Conservation (phyloP, 2,329 filamentous ascomycete genomes). For the Diplodia intermedia region DNA sequence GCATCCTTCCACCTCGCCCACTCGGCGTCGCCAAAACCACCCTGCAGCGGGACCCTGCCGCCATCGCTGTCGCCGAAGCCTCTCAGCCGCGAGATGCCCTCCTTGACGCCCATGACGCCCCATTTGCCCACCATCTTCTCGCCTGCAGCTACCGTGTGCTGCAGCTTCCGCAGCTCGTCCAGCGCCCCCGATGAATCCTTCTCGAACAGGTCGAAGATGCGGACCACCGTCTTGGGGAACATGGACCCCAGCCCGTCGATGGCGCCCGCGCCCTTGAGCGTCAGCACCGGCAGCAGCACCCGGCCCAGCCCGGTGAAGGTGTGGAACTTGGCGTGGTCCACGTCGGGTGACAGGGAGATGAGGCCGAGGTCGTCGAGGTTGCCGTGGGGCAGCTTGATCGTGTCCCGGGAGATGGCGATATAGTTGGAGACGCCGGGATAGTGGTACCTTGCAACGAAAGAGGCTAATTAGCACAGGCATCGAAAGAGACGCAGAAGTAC, state of each 20-base stretch:
- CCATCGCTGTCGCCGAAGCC: slow-evolving; percentile 63
- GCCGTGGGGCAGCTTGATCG: slow-evolving; percentile 57
- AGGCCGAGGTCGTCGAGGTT: too few relatives aligned
- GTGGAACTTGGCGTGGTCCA: slow-evolving; percentile 62
- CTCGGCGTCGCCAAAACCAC: slow-evolving; percentile 37
- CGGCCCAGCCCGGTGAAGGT: slow-evolving; percentile 68
- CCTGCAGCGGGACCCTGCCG: slow-evolving; percentile 56
- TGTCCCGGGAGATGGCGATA: slow-evolving; percentile 61
- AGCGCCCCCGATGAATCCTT: slow-evolving; percentile 40
- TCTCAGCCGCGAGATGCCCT: slow-evolving; percentile 61
- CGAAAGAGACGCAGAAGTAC: not conserved
- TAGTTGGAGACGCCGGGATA: slow-evolving; percentile 70
- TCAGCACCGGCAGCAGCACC: slow-evolving; percentile 65
- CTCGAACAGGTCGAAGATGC: slow-evolving; percentile 57
- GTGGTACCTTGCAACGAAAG: slow-evolving; percentile 55
- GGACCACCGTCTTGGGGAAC: slow-evolving; percentile 65
- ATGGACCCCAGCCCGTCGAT: slow-evolving; percentile 68
- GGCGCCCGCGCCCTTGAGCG: slow-evolving; percentile 65
- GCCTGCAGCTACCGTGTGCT: slow-evolving; percentile 63
- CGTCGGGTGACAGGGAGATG: slow-evolving; percentile 36
- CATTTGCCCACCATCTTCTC: slow-evolving; percentile 65
- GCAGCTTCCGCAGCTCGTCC: slow-evolving; percentile 58
- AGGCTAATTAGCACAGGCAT: slow-evolving; percentile 5
- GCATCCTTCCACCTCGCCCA: slow-evolving; percentile 31
- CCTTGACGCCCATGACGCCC: slow-evolving; percentile 67